phyloP scores from a whole-genome alignment of 306 rosid genomes.

The Trifolium dubium region DNA sequence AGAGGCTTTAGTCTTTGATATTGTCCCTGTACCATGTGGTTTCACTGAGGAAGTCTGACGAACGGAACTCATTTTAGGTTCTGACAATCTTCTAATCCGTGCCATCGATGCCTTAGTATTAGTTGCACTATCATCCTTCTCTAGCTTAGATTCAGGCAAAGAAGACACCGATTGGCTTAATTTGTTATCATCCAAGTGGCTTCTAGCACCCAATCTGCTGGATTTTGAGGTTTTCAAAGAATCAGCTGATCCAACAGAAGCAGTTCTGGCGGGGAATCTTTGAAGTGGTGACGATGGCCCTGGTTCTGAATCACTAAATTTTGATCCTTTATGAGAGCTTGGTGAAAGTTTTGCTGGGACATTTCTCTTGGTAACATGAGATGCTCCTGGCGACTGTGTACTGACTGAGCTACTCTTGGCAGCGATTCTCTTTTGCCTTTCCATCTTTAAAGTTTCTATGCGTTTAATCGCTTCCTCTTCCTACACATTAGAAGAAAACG shows the following conservation, averaged over 20 bases:
- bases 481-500: slow-evolving; percentile 45
- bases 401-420: slow-evolving; percentile 69
- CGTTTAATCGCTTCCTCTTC: slow-evolving; percentile 82
- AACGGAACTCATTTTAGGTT: slow-evolving; percentile 69
- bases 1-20: slow-evolving; percentile 57
- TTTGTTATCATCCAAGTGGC: slow-evolving; percentile 60
- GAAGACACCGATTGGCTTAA: slow-evolving; percentile 78
- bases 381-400: slow-evolving; percentile 53
- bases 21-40: slow-evolving; percentile 46
- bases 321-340: slow-evolving; percentile 72
- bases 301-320: slow-evolving; percentile 90
- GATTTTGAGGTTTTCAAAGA: slow-evolving; percentile 69
- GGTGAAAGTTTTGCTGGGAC: slow-evolving; percentile 67
- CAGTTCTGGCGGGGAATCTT: slow-evolving; percentile 58
- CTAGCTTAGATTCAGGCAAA: slow-evolving; percentile 76
- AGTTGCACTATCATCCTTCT: slow-evolving; percentile 55
- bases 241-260: slow-evolving; percentile 66
- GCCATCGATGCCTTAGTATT: slow-evolving; percentile 79
- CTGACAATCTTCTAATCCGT: slow-evolving; percentile 87
- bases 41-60: slow-evolving; percentile 62
- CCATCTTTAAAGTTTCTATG: slow-evolving; percentile 79
- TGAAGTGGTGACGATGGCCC: slow-evolving; percentile 85
- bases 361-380: slow-evolving; percentile 68
- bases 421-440: slow-evolving; percentile 98
- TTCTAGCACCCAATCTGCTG: slow-evolving; percentile 61